Evolutionary conservation across 805 yeast species (phyloP).

Genomic region (Spathaspora girioi): DNA sequence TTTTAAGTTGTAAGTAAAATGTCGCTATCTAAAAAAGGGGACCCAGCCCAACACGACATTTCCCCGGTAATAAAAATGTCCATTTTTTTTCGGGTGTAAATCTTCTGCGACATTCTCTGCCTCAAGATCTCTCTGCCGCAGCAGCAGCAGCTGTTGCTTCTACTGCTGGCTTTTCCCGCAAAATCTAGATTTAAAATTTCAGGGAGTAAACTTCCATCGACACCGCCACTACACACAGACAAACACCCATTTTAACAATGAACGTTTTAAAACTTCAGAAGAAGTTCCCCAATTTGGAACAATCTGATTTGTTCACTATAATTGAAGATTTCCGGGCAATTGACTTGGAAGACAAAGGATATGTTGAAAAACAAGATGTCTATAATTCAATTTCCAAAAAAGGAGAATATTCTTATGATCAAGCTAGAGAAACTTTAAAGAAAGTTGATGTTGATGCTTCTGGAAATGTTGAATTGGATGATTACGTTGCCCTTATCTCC

Average conservation of each 20-base stretch:
- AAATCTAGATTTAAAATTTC: not conserved
- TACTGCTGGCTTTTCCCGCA: too few relatives aligned
- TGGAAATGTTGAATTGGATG: slow-evolving; percentile 95
- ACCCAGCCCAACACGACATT: not conserved
- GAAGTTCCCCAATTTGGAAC: slow-evolving; percentile 81
- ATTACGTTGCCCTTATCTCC: slow-evolving; percentile 79
- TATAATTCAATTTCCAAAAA: slow-evolving; percentile 75
- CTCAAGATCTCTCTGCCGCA: too few relatives aligned
- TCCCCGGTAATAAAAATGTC: too few relatives aligned
- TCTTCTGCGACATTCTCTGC: not conserved
- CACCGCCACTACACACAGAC: not conserved
- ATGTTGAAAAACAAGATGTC: slow-evolving; percentile 87
- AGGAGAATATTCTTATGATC: slow-evolving; percentile 85
- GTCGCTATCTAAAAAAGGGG: not conserved
- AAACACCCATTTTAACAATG: slow-evolving; percentile 23
- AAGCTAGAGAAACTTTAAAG: slow-evolving; percentile 89
- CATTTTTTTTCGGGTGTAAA: not conserved
- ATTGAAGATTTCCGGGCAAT: slow-evolving; percentile 83
- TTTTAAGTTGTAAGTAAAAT: not conserved
- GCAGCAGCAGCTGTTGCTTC: too few relatives aligned
- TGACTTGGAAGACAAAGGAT: slow-evolving; percentile 90
- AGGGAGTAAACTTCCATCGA: not conserved
- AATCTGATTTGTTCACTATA: slow-evolving; percentile 79
- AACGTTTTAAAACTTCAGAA: slow-evolving; percentile 50
- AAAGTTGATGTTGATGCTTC: slow-evolving; percentile 91